Conservation (phyloP, 768 basidiomycete species). For the Aureoboletus auriporus region DNA sequence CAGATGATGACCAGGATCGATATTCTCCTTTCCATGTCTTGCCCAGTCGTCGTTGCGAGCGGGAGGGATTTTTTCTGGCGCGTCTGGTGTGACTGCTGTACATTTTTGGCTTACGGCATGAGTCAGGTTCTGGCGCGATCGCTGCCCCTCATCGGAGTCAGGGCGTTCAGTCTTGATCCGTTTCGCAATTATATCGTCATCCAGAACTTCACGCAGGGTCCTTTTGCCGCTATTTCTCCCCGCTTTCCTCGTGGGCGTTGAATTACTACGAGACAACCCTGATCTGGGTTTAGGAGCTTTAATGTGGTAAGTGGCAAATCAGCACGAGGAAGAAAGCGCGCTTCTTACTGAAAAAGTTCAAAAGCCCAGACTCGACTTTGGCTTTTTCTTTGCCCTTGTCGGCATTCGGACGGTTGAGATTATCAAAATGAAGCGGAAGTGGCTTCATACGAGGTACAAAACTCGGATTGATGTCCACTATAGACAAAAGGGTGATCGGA, state of each 20-base stretch:
- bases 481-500: slow-evolving; percentile 63
- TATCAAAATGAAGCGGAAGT: slow-evolving; percentile 29
- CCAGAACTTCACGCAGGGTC: slow-evolving; percentile 67
- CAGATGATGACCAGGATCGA: slow-evolving; percentile 34
- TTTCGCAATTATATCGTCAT: slow-evolving; percentile 54
- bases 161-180: slow-evolving; percentile 36
- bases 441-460: slow-evolving; percentile 54
- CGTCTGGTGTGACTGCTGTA: too few species aligned
- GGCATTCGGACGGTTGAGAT: slow-evolving; percentile 23
- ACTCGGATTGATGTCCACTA: slow-evolving; percentile 74
- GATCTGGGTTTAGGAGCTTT: slow-evolving; percentile 24
- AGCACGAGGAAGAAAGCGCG: slow-evolving; percentile 30
- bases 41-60: slow-evolving; percentile 44
- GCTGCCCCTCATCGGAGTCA: slow-evolving; percentile 27
- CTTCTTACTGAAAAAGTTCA: slow-evolving; percentile 62
- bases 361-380: slow-evolving; percentile 31
- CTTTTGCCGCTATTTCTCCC: slow-evolving; percentile 75
- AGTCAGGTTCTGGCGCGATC: slow-evolving; percentile 14
- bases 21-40: slow-evolving; percentile 35
- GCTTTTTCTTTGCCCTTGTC: slow-evolving; percentile 49
- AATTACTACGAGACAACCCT: slow-evolving; percentile 24
- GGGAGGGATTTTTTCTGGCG: too few species aligned
- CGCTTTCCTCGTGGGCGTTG: slow-evolving; percentile 26
- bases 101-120: slow-evolving; percentile 14
- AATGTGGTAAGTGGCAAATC: slow-evolving; percentile 31